These are phyloP conservation scores for Trichoderma koningiopsis DNA, from an alignment of 2,329 filamentous ascomycete genomes.

Conservation along the genomic window DNA sequence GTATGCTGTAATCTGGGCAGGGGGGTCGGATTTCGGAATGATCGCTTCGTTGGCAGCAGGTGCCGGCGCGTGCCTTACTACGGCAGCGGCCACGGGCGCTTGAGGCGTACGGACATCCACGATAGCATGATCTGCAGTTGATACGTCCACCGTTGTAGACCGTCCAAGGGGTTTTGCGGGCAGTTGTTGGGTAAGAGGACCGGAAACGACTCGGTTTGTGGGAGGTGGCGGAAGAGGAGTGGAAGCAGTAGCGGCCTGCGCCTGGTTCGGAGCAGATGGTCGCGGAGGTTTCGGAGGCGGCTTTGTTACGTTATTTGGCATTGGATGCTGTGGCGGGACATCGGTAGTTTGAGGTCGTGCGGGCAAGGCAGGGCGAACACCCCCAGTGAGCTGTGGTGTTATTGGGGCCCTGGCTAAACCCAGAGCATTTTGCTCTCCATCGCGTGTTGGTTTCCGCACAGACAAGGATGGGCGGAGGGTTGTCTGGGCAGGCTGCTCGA, in stretches of 20 bases:
- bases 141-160: constrained; percentile 42
- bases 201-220: constrained; percentile 36
- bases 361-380: constrained; percentile 52
- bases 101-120: constrained; percentile 32
- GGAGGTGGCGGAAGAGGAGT: constrained; percentile 23
- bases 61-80: constrained; percentile 27
- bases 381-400: constrained; percentile 46
- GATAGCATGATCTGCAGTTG: constrained; percentile 33
- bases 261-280: constrained; percentile 36
- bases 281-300: constrained; percentile 51
- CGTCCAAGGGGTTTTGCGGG: constrained; percentile 37
- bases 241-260: constrained; percentile 28
- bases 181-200: constrained; percentile 36
- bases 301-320: constrained; percentile 27
- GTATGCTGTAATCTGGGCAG: constrained; percentile 63
- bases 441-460: constrained; percentile 45
- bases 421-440: constrained; percentile 47
- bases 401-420: constrained; percentile 42
- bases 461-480: constrained; percentile 51
- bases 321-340: constrained; percentile 27
- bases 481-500: constrained; percentile 42
- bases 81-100: constrained; percentile 28
- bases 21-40: constrained; percentile 44
- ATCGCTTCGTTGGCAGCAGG: constrained; percentile 28
- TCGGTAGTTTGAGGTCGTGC: constrained; percentile 47